Evolutionary conservation across 2,329 filamentous ascomycete genomes (phyloP), one percentile per base, ranked within the genome.

Genomic region (Penicillium sp.): DNA sequence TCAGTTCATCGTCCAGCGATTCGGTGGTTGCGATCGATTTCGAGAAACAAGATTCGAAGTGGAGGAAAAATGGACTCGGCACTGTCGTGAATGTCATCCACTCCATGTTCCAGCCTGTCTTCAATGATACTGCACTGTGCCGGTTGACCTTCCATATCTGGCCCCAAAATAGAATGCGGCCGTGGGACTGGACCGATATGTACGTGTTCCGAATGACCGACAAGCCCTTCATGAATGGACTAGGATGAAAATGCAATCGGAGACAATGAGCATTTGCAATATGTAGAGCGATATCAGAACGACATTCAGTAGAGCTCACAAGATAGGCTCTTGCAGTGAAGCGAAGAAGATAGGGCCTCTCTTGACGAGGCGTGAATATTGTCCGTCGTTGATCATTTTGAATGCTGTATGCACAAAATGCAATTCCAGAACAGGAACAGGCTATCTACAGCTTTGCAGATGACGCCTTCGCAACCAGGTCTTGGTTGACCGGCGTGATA

Each of bases 401-500:
- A n/a, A n/a, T n/a, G n/a, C n/a, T n/a, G n/a, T n/a, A n/a, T n/a
- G n/a, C n/a, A n/a, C n/a, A n/a, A n/a, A n/a, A n/a, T n/a, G n/a
- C n/a, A n/a, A n/a, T n/a, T n/a, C n/a, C n/a, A n/a, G n/a, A n/a
- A n/a, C n/a, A n/a, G n/a, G n/a, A 28, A 7, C 18, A 15, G 14
- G 16, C 14, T 17, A 21, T 33, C 26, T 43, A 54, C 15, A 54
- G 49, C 35, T 52, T 54, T 0, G 50, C 37, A 0, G 32, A 27
- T 4, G 35, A 17, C 3, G 30, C 20, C 27, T 48, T 50, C 2
- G 36, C 39, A 32, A 83, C 46, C 57, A 72, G 74, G 32, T 80
- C 72, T 62, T 79, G 21, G 57, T 86, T 86, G 9, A 84, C 81
- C 0, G 81, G 77, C 36, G 81, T 62, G 20, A 61, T 26, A 0